These are phyloP conservation scores for Chimonanthus salicifolius DNA, from an alignment of 164 flowering plant species.

Conservation along the genomic window DNA sequence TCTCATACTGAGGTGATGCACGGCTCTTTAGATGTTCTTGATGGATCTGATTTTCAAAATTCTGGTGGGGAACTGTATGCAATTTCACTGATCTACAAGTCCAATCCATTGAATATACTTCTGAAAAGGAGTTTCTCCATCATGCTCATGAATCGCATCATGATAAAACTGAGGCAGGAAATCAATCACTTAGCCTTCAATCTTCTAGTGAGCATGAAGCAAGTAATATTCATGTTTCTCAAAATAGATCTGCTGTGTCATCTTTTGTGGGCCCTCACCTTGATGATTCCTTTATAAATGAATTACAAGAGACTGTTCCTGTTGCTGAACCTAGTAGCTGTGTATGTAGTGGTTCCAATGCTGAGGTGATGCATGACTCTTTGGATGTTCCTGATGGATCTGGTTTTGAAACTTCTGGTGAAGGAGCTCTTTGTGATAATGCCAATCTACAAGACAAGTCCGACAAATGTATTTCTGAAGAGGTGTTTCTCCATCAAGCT, in stretches of 20 bases:
- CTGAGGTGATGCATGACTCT: background rate
- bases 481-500: background rate
- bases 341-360: background rate
- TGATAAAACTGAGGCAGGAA: background rate
- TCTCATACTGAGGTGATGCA: background rate
- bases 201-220: background rate
- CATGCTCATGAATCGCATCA: too few relatives aligned
- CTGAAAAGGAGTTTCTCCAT: background rate
- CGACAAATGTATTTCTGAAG: background rate
- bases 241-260: background rate
- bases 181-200: background rate
- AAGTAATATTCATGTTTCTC: too few relatives aligned
- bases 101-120: background rate
- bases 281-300: background rate
- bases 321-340: background rate
- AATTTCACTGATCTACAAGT: background rate
- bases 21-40: background rate
- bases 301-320: background rate
- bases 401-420: background rate
- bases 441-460: background rate
- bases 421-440: background rate
- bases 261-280: background rate
- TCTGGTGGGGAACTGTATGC: constrained; percentile 5
- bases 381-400: background rate
- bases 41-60: constrained; percentile 8